Percentiles rank a stretch among this genome's conserved stretches.
Conservation (phyloP, 306 rosid genomes). For the Lathyrus oleraceus region DNA sequence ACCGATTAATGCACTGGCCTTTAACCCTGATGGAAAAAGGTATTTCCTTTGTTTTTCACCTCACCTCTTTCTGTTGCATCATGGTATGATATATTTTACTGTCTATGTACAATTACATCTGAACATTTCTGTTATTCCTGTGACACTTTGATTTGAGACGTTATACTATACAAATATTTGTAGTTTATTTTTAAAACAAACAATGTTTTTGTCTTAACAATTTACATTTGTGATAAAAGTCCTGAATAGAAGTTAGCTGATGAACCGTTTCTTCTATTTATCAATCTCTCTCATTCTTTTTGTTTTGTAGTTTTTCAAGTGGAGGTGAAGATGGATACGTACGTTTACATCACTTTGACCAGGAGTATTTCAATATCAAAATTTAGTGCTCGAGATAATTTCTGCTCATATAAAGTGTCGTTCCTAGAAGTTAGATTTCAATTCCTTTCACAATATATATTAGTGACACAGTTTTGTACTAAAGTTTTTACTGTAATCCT, state of each 20-base stretch:
- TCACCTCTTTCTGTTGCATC: background rate
- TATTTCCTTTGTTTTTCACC: slow-evolving; percentile 26
- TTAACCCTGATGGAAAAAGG: slow-evolving; percentile 97
- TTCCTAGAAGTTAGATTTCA: slow-evolving; percentile 24
- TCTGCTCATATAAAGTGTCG: slow-evolving; percentile 4
- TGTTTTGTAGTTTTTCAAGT: slow-evolving; percentile 72
- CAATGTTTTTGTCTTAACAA: no score
- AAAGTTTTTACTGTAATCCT: background rate
- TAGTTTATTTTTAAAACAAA: no score
- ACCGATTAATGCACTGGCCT: slow-evolving; percentile 93
- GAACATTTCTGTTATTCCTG: no score
- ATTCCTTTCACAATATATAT: background rate
- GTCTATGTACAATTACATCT: no score
- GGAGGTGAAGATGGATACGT: slow-evolving; percentile 98
- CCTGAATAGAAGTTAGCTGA: no score
- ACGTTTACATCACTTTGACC: slow-evolving; percentile 87
- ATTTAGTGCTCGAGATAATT: slow-evolving; percentile 46
- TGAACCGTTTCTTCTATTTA: background rate
- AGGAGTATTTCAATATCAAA: slow-evolving; percentile 86
- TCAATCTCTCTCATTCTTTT: slow-evolving; percentile 1
- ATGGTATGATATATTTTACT: no score
- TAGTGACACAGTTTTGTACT: background rate
- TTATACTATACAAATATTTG: no score
- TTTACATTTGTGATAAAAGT: no score
- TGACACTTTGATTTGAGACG: no score